Conservation (phyloP, 768 basidiomycete genomes). For the Lactarius hengduanensis region DNA sequence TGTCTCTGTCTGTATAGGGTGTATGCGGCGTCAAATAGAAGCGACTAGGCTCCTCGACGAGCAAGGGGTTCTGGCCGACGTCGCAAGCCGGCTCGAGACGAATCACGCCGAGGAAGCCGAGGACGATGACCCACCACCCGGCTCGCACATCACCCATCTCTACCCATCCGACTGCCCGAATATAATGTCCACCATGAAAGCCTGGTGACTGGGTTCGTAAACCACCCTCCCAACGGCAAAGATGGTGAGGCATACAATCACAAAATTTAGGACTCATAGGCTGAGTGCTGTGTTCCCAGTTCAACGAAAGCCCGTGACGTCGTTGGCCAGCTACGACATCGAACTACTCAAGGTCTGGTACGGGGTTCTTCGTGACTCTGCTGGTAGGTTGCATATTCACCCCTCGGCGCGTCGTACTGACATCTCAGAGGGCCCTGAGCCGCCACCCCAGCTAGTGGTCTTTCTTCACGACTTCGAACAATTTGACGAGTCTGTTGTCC, state of each 20-base stretch:
- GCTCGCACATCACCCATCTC: constrained; percentile 22
- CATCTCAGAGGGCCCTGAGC: constrained; percentile 26
- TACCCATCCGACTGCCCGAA: constrained; percentile 26
- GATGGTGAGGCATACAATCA: constrained; percentile 22
- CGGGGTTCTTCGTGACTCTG: constrained; percentile 37
- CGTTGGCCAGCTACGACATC: constrained; percentile 63
- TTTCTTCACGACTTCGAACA: constrained; percentile 75
- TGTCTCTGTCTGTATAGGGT: neutral
- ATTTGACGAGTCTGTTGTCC: constrained; percentile 58
- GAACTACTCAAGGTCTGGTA: constrained; percentile 61
- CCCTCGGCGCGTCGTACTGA: constrained; percentile 18
- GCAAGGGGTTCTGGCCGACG: constrained; percentile 19
- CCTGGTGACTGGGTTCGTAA: constrained; percentile 27
- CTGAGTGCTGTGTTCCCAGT: constrained; percentile 33
- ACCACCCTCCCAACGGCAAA: constrained; percentile 23
- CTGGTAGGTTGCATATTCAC: constrained; percentile 13
- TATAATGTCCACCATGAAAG: constrained; percentile 29
- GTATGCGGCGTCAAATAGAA: neutral
- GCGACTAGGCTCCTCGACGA: constrained; percentile 21
- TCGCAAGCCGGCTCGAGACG: constrained; percentile 19
- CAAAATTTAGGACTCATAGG: neutral
- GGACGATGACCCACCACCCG: constrained; percentile 12
- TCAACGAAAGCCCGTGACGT: constrained; percentile 48
- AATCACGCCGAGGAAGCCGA: constrained; percentile 5
- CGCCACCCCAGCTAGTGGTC: constrained; percentile 47